These are phyloP conservation scores for Castanospermum australe DNA, from an alignment of 306 rosid species.

Conservation along the genomic window DNA sequence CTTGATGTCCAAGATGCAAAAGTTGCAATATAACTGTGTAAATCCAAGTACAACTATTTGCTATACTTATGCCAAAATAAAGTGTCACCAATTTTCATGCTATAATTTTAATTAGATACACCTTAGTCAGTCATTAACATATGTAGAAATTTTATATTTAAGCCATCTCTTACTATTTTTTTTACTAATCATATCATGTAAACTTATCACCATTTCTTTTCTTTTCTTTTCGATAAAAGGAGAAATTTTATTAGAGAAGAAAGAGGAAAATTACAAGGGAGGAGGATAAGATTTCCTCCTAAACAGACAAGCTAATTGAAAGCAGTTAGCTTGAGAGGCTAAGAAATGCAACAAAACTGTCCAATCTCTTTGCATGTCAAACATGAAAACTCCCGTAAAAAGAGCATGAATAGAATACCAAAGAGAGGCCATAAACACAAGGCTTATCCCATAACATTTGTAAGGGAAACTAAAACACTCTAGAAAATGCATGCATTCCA, in stretches of 20 bases:
- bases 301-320: too few relatives aligned
- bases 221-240: background rate
- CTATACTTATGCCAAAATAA: background rate
- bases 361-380: too few relatives aligned
- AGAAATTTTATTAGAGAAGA: background rate
- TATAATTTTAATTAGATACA: background rate
- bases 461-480: too few relatives aligned
- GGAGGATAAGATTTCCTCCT: too few relatives aligned
- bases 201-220: background rate
- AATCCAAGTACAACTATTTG: conserved; percentile 13
- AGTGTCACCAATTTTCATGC: background rate
- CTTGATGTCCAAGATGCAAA: background rate
- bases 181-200: background rate
- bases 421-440: too few relatives aligned
- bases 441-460: too few relatives aligned
- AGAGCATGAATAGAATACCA: too few relatives aligned
- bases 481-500: too few relatives aligned
- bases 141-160: background rate
- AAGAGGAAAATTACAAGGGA: background rate
- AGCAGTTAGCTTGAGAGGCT: too few relatives aligned
- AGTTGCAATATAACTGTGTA: background rate
- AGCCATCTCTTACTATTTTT: background rate
- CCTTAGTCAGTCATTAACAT: background rate
- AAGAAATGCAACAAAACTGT: too few relatives aligned
- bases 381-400: too few relatives aligned